Conservation (phyloP, 805 yeast species). For the Metschnikowia lunata region DNA sequence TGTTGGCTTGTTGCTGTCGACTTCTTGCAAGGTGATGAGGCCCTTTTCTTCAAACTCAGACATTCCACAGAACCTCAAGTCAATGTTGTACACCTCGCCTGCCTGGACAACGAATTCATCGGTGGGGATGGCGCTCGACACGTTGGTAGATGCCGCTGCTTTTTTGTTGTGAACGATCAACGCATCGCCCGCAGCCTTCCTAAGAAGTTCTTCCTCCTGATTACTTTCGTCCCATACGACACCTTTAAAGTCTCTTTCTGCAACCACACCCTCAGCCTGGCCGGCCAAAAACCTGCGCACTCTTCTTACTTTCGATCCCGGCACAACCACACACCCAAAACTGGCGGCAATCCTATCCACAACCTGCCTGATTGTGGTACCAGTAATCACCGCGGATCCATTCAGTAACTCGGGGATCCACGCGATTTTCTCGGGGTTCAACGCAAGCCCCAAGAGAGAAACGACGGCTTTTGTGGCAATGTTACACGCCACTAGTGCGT, state of each 20-base stretch:
- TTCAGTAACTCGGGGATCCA: slow-evolving; percentile 23
- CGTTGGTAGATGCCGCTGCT: slow-evolving; percentile 20
- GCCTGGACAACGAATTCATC: slow-evolving; percentile 66
- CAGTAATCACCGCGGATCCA: slow-evolving; percentile 46
- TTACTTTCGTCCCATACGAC: slow-evolving; percentile 83
- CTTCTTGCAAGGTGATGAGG: slow-evolving; percentile 59
- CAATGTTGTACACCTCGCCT: slow-evolving; percentile 86
- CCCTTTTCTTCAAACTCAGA: slow-evolving; percentile 55
- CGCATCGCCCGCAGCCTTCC: slow-evolving; percentile 22
- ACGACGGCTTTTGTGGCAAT: slow-evolving; percentile 86
- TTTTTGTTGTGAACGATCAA: slow-evolving; percentile 15
- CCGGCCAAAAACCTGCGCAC: slow-evolving; percentile 93
- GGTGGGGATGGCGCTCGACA: slow-evolving; percentile 60
- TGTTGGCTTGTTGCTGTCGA: slow-evolving; percentile 62
- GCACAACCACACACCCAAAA: slow-evolving; percentile 81
- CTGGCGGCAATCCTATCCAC: slow-evolving; percentile 86
- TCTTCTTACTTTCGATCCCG: slow-evolving; percentile 90
- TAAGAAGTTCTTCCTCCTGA: slow-evolving; percentile 60
- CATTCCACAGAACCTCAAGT: slow-evolving; percentile 73
- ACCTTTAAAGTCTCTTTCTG: slow-evolving; percentile 90
- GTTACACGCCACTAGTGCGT: slow-evolving; percentile 83
- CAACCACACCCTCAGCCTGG: slow-evolving; percentile 87
- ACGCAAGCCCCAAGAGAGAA: slow-evolving; percentile 65
- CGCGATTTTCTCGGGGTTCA: slow-evolving; percentile 68
- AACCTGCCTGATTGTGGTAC: slow-evolving; percentile 61